Evolutionary conservation across 495 filamentous ascomycete species (phyloP).

Genomic region (Penicillium fimorum): DNA sequence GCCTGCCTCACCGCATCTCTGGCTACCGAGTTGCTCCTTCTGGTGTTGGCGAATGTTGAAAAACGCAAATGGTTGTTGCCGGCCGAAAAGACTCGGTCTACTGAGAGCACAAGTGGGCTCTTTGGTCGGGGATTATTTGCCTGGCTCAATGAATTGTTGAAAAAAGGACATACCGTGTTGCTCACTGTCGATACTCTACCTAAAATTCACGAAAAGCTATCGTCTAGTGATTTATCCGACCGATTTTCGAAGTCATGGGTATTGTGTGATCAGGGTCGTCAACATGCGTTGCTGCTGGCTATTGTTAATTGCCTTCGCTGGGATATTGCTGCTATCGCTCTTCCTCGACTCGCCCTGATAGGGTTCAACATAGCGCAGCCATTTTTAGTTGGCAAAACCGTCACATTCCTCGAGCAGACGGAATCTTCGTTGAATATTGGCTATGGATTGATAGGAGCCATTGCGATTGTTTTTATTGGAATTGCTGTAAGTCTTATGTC

Average conservation of each 20-base stretch:
- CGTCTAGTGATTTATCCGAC: conserved; percentile 9
- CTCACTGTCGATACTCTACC: conserved; percentile 41
- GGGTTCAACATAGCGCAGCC: conserved; percentile 59
- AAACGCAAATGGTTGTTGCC: conserved; percentile 37
- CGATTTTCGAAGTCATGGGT: conserved; percentile 18
- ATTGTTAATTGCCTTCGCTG: conserved; percentile 34
- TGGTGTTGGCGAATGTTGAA: conserved; percentile 43
- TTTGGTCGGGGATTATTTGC: conserved; percentile 47
- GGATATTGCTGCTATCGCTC: conserved; percentile 39
- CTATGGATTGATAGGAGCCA: conserved; percentile 59
- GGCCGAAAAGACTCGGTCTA: conserved; percentile 34
- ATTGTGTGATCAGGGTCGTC: conserved; percentile 26
- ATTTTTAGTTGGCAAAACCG: conserved; percentile 51
- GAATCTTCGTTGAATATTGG: conserved; percentile 39
- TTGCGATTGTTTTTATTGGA: conserved; percentile 52
- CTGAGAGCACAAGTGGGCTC: conserved; percentile 50
- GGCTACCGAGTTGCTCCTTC: conserved; percentile 39
- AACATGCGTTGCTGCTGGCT: conserved; percentile 26
- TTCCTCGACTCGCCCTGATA: conserved; percentile 49
- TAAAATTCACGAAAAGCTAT: conserved; percentile 34
- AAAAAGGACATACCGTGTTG: conserved; percentile 35
- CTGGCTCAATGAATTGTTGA: conserved; percentile 52
- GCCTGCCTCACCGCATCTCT: conserved; percentile 42
- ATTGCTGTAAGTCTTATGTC: conserved; percentile 43
- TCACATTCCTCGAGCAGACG: conserved; percentile 35